Evolutionary conservation across 2,329 filamentous ascomycete genomes (phyloP).

Genomic region (Lasiodiplodia sp.): DNA sequence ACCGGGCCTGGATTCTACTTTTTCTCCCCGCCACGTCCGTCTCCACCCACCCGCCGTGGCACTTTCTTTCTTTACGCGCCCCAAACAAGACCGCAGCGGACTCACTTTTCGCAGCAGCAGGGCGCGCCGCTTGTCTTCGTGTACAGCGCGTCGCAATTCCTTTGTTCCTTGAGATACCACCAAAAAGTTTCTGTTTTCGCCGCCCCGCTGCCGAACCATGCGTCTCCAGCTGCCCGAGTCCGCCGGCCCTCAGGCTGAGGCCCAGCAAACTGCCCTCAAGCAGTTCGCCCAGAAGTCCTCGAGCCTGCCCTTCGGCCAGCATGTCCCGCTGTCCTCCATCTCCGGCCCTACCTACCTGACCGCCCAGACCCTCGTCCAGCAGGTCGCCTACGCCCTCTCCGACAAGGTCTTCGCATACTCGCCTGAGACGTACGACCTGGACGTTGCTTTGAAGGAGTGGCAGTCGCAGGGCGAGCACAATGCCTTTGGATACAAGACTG

Average conservation of each 20-base stretch:
- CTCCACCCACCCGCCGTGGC: not conserved
- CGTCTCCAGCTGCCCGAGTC: slow-evolving; percentile 48
- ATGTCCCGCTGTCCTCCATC: slow-evolving; percentile 65
- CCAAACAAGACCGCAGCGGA: slow-evolving; percentile 1
- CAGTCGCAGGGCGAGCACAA: slow-evolving; percentile 73
- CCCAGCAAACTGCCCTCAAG: slow-evolving; percentile 38
- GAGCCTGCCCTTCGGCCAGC: slow-evolving; percentile 61
- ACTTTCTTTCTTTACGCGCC: slow-evolving; percentile 6
- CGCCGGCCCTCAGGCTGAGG: slow-evolving; percentile 43
- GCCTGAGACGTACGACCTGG: slow-evolving; percentile 89
- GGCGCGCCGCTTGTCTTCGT: slow-evolving; percentile 10
- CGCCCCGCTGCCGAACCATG: slow-evolving; percentile 37
- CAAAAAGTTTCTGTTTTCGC: slow-evolving; percentile 19
- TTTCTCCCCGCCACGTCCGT: slow-evolving; percentile 23
- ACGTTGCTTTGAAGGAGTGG: slow-evolving; percentile 84
- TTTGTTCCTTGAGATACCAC: slow-evolving; percentile 17
- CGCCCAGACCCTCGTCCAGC: slow-evolving; percentile 91
- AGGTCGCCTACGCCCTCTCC: slow-evolving; percentile 92
- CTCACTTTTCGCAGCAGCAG: not conserved
- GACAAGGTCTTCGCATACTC: slow-evolving; percentile 99
- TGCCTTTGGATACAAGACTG: slow-evolving; percentile 79
- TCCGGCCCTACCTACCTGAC: slow-evolving; percentile 91
- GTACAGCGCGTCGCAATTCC: not conserved
- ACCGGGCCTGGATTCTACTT: slow-evolving; percentile 22
- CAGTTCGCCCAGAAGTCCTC: slow-evolving; percentile 54